Base-by-base conservation (phyloP, 1,139 yeast genomes). In the Sugiyamaella pinicola region DNA sequence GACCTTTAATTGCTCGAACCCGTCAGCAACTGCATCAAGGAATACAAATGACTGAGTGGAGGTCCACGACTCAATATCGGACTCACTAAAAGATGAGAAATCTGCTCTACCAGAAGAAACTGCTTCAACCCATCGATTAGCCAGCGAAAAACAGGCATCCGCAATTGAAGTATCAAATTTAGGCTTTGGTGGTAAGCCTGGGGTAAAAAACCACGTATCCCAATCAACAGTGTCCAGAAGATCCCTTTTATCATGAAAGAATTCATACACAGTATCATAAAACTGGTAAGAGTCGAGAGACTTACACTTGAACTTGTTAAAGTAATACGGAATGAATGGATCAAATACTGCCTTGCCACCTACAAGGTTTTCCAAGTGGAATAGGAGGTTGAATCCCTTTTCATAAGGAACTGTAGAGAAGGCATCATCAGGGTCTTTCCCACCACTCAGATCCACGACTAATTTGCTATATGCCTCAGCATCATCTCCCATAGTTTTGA, bases 341-440 rank as follows among this genome's bases (percentile, higher is more conserved):
- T 88, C 95, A 68, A 88, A 90, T 15, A 69, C 78, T 18, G 74
- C 75, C 55, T 69, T 71, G 26, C 87, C 88, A 44, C 93, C 89
- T 15, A 86, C 67, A 15, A 78, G 72, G 51, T 75, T 78, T 70
- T 90, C 97, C 52, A 90, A 75, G 61, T 81, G 80, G 71, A 82
- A 87, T 58, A 90, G 75, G 64, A 90, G 77, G 64, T 85, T 87
- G 65, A 85, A 86, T 2, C 97, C 97, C 71, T 88, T 89, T 68
- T 89, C 96, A 70, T 90, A 90, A 1, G 96, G 96, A 40, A 88
- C 96, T 4, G 86, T 78, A 34, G 91, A 84, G 69, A 88, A 90
- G 0, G 95, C 84, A 63, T 88, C 96, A 70, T 90, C 97, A 13
- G 96, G 96, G 67, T 88, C 96, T 49, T 75, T 69, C 28, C 74